A percentile compares a stretch with the other conserved stretches of the same genome.
Conservation (phyloP, 441 rosid species). For the Populus tomentosa region DNA sequence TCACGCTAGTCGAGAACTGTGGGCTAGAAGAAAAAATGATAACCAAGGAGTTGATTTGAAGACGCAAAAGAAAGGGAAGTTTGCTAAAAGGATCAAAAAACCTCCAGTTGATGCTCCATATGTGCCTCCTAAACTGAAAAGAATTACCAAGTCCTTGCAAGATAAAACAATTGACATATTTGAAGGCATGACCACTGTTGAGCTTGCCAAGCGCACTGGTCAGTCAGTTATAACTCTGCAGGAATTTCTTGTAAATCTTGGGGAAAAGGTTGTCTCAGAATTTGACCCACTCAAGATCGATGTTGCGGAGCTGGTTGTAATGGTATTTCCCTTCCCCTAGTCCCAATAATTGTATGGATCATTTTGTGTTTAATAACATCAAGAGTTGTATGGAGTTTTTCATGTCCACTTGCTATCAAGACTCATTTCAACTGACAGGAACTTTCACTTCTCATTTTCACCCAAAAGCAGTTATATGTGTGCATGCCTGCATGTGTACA, state of each 20-base stretch:
- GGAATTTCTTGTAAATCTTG: conserved; percentile 74
- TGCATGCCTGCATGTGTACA: too few relatives aligned
- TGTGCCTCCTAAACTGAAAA: conserved; percentile 58
- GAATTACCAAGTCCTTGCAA: conserved; percentile 38
- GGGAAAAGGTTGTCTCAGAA: conserved; percentile 73
- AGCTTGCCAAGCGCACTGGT: conserved; percentile 76
- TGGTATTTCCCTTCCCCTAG: conserved; percentile 44
- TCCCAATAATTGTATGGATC: not conserved
- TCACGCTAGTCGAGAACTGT: not conserved
- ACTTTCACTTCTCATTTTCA: not conserved
- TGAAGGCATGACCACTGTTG: conserved; percentile 76
- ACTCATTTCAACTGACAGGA: not conserved
- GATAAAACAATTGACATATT: conserved; percentile 76
- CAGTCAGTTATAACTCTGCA: conserved; percentile 46
- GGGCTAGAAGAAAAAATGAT: conserved; percentile 9
- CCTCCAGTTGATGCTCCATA: conserved; percentile 79
- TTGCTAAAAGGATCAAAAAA: conserved; percentile 41
- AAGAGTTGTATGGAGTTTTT: not conserved
- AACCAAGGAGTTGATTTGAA: conserved; percentile 20
- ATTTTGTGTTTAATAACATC: not conserved
- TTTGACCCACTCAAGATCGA: conserved; percentile 76
- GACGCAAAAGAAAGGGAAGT: conserved; percentile 60
- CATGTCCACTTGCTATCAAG: not conserved
- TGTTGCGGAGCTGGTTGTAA: conserved; percentile 79
- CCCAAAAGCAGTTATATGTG: not conserved